Base-by-base conservation (phyloP, 139 green algal genomes). In the Bryopsis sp. region DNA sequence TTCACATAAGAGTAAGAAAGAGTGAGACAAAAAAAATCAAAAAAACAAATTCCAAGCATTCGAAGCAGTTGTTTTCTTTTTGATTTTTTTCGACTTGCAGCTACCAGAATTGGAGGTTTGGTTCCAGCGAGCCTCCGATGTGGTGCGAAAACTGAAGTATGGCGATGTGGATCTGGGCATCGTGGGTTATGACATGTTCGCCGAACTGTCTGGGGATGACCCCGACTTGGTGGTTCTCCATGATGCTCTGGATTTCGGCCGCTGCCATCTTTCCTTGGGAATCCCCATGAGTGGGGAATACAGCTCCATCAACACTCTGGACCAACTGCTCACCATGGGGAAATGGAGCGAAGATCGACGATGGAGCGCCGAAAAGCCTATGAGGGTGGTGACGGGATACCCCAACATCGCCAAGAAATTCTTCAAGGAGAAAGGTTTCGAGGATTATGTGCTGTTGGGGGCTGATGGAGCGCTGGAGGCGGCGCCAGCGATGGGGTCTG, bases 81-180 rank as follows among this genome's bases (percentile, higher is more conserved):
- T n/a, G n/a, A n/a, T n/a, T n/a, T n/a, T n/a, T n/a, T n/a, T n/a
- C n/a, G n/a, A 28, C 5, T 31, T 43, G 7, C 85, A 96, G 82
- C 86, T 97, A 67, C 89, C 89, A 2, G 79, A 71, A 19, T 65
- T 99, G 67, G 94, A 99, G 80, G 94, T 98, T 37, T 99, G 94
- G 94, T 98, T 98, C 79, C 94, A 98, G 82, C 82, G 90, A 1
- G 93, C 93, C 2, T 84, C 77, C 15, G 94, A 99, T 76, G 90
- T 97, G 2, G 92, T 99, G 68, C 84, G 94, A 38, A 97, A 97
- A 82, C 75, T 97, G 24, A 59, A 70, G 32, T 89, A 84, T 28
- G 91, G 94, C 1, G 94, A 99, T 76, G 79, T 99, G 7, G 94
- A 99, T 84, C 79, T 99, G 7, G 94, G 92, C 69, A 97, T 99